Base-by-base conservation (phyloP, 2,329 filamentous ascomycete genomes). In the Colletotrichum sp. region DNA sequence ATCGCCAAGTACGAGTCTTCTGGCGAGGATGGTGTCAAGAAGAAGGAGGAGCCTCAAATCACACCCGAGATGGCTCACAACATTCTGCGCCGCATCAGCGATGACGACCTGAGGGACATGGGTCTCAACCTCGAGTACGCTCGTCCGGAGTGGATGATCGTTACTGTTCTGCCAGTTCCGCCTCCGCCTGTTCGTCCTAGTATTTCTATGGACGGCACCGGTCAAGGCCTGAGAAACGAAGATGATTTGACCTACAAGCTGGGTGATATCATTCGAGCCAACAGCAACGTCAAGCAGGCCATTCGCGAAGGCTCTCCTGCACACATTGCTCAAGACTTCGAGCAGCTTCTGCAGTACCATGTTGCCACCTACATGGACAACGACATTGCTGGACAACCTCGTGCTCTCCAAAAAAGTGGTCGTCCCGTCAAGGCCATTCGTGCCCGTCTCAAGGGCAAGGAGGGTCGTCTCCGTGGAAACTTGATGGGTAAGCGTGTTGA, bases 291-390 rank as follows among this genome's bases (percentile, higher is more conserved):
- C 72, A 93, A 95, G 80, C 94, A 97, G 80, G 97, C 96, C 76
- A 95, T 98, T 81, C 92, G 95, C 75, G 96, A 98, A 84, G 97
- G 97, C 73, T 96, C 96, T 5, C 96, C 97, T 1, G 93, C 95
- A 78, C 97, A 99, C 85, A 95, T 99, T 79, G 92, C 96, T 18
- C 92, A 93, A 75, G 97, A 99, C 81, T 99, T 98, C 75, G 95
- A 98, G 85, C 93, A 94, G 78, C 88, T 99, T 36, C 89, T 99
- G 49, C 98, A 99, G 83, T 99, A 98, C 83, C 98, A 99, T 82
- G 96, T 99, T 76, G 98, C 98, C 59, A 99, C 98, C 1, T 98
- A 98, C 86, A 99, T 99, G 98, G 97, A 99, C 86, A 99, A 99
- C 81, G 96, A 99, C 84, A 98, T 99, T 86, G 97, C 98, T 78